phyloP scores from a whole-genome alignment of 371 early-diverging fungal species.

The Thermomucor indicae-seudaticae region DNA sequence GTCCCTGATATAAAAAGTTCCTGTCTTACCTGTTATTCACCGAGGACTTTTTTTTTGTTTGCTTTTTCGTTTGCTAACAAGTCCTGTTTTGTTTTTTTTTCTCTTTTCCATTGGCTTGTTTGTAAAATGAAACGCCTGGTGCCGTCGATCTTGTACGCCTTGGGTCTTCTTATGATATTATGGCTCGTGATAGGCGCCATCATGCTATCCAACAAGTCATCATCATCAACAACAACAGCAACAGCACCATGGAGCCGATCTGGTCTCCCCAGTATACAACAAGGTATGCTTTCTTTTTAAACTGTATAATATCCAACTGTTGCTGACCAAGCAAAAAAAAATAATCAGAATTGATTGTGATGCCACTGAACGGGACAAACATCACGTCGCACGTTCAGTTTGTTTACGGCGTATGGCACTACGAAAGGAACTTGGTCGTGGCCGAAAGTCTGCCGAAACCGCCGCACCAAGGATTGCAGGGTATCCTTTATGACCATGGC shows the following conservation, averaged over 20 bases:
- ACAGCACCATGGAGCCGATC: conserved; percentile 16
- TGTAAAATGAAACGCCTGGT: conserved; percentile 8
- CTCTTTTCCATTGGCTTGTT: neutral
- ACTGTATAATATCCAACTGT: neutral
- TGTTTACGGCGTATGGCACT: conserved; percentile 16
- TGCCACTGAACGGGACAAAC: neutral
- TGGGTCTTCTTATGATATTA: conserved; percentile 11
- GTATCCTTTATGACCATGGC: conserved; percentile 20
- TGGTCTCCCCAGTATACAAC: conserved; percentile 11
- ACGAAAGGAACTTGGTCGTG: conserved; percentile 1
- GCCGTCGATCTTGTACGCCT: conserved; percentile 13
- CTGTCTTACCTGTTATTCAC: too few species aligned
- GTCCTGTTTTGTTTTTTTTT: neutral
- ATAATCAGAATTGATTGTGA: conserved; percentile 14
- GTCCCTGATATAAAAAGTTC: too few species aligned
- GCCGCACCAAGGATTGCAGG: conserved; percentile 16
- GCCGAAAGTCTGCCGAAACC: conserved; percentile 10
- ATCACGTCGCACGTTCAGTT: neutral
- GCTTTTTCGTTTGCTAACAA: neutral
- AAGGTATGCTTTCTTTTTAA: conserved; percentile 4
- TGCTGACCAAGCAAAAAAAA: neutral
- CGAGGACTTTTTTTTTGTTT: neutral
- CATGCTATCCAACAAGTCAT: conserved; percentile 15
- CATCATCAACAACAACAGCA: too few species aligned
- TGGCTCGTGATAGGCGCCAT: conserved; percentile 20